Evolutionary conservation across 2,329 filamentous ascomycete species (phyloP), one percentile per base, ranked within the genome.

Genomic region (Calonectria fujianensis): DNA sequence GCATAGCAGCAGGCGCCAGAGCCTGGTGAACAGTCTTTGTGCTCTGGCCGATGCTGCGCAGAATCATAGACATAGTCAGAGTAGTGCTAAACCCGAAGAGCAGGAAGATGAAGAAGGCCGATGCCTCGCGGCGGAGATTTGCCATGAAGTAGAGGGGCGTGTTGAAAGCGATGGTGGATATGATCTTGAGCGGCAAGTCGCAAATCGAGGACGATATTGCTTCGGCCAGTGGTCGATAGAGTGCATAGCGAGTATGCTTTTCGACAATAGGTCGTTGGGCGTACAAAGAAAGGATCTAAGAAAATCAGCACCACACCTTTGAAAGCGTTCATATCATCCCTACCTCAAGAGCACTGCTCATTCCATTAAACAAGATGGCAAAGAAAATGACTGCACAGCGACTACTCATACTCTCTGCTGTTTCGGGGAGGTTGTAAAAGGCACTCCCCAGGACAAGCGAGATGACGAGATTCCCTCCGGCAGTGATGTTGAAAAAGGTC

Each of bases 1-100:
- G 79, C 7, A 88, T 76, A 0, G 85, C 83, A 8, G 86, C 82
- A 1, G 84, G 85, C 1, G 83, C 83, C 78, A 88, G 82, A 16
- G 86, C 85, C 72, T 87, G 84, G 0, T 86, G 86, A 0, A 90
- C 84, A 0, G 91, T 92, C 41, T 91, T 86, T 2, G 92, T 93
- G 0, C 75, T 69, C 6, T 80, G 78, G 8, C 72, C 81, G 3
- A 79, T 77, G 3, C 78, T 81, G 16, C 78, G 74, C 83, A 93
- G 93, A 72, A 93, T 75, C 78, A 80, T 81, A 0, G 80, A 81
- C 80, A 82, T 82, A 4, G 75, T 77, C 10, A 82, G 57, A 0
- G 76, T 80, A 1, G 75, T 72, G 1, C 74, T 68, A 80, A 93
- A 87, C 0, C 85, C 85, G 52, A 89, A 80, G 0, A 89, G 78